Evolutionary conservation across 2,329 filamentous ascomycete species (phyloP).

Genomic region (Fusarium sp.): DNA sequence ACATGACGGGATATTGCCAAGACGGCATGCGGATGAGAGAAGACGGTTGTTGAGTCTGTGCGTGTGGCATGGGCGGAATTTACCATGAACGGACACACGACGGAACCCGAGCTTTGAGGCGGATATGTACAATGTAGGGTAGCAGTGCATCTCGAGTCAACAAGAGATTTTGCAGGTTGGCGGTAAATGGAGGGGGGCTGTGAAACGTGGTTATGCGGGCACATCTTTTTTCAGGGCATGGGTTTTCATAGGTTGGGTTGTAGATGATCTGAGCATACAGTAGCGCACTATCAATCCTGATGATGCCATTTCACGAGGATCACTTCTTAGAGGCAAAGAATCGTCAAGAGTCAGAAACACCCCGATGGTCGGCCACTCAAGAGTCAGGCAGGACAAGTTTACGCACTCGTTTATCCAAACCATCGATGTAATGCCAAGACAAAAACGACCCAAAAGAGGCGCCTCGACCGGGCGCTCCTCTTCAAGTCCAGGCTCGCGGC

Average conservation of each 20-base stretch:
- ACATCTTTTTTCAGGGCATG: constrained; percentile 18
- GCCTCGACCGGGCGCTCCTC: neutral
- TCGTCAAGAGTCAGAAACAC: constrained; percentile 6
- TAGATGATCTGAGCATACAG: neutral
- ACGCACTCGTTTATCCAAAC: constrained; percentile 7
- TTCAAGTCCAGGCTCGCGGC: neutral
- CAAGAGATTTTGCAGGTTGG: constrained; percentile 8
- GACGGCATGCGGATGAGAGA: constrained; percentile 2
- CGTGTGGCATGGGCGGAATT: constrained; percentile 24
- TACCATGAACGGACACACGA: constrained; percentile 9
- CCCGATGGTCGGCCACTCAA: constrained; percentile 12
- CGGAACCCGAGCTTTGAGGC: constrained; percentile 11
- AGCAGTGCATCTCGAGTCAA: neutral
- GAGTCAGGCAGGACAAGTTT: constrained; percentile 15
- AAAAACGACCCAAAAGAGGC: constrained; percentile 3
- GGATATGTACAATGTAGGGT: neutral
- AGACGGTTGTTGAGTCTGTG: neutral
- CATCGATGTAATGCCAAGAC: constrained; percentile 24
- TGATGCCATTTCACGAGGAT: constrained; percentile 12
- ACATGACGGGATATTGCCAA: constrained; percentile 10
- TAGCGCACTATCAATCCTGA: neutral
- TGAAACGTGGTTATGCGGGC: constrained; percentile 39
- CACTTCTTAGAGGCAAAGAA: neutral
- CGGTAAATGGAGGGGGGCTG: constrained; percentile 15
- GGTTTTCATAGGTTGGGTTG: constrained; percentile 15